These are phyloP conservation scores for Pseudopyricularia cyperi DNA, from an alignment of 2,329 filamentous ascomycete genomes.

Conservation along the genomic window DNA sequence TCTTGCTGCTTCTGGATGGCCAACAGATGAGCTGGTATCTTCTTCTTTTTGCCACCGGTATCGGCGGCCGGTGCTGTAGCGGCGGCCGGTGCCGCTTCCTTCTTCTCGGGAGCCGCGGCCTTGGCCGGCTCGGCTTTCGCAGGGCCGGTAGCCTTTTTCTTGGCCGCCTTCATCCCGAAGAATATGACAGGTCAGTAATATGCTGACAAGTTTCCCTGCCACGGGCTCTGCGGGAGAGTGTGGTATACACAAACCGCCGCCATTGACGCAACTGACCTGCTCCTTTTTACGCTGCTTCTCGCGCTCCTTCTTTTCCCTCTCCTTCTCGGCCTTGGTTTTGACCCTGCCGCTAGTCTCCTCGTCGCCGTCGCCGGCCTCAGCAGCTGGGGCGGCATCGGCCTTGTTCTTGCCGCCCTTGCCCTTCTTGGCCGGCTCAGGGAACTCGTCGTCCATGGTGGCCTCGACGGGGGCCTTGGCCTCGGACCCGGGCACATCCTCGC, in stretches of 20 bases:
- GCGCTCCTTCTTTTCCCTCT: slow-evolving; percentile 93
- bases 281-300: slow-evolving; percentile 99
- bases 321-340: slow-evolving; percentile 96
- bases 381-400: slow-evolving; percentile 31
- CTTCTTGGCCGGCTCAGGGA: slow-evolving; percentile 68
- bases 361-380: slow-evolving; percentile 31
- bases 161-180: slow-evolving; percentile 48
- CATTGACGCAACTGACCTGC: slow-evolving; percentile 43
- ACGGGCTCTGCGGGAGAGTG: too few species aligned
- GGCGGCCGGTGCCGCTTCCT: slow-evolving; percentile 29
- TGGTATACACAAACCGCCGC: slow-evolving; percentile 3
- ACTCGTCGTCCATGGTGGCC: slow-evolving; percentile 74
- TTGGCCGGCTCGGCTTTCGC: slow-evolving; percentile 38
- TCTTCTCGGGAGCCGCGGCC: slow-evolving; percentile 34
- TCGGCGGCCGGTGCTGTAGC: slow-evolving; percentile 25
- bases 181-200: background rate
- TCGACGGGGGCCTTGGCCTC: slow-evolving; percentile 64
- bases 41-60: slow-evolving; percentile 72
- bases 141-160: slow-evolving; percentile 58
- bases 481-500: slow-evolving; percentile 40
- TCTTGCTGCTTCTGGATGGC: slow-evolving; percentile 75
- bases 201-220: background rate
- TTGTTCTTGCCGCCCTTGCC: slow-evolving; percentile 46
- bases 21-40: slow-evolving; percentile 62
- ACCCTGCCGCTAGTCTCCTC: slow-evolving; percentile 51